Evolutionary conservation across 176 grass and related monocot genomes (phyloP).

Genomic region (Aegilops tauschii): DNA sequence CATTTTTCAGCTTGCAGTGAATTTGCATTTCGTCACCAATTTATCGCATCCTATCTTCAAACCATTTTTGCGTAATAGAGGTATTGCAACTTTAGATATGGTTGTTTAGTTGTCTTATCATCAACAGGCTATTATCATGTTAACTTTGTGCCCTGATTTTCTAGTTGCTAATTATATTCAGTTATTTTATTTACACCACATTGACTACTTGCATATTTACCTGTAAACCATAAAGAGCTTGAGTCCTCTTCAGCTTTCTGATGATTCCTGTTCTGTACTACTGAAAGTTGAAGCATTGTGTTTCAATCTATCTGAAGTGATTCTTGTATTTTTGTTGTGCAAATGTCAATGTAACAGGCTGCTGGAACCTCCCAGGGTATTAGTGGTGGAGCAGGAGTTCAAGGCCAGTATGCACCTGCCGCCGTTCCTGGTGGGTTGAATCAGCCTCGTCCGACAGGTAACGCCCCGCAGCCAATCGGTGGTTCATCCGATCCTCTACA

Average conservation of each 20-base stretch:
- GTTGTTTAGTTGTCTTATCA: constrained; percentile 1
- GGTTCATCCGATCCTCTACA: constrained; percentile 47
- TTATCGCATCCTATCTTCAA: background rate
- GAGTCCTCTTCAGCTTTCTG: background rate
- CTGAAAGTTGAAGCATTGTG: background rate
- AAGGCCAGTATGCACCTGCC: constrained; percentile 89
- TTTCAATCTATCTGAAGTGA: background rate
- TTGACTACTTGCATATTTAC: background rate
- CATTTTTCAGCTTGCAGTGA: background rate
- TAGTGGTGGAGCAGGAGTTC: constrained; percentile 41
- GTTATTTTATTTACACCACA: background rate
- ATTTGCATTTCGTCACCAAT: background rate
- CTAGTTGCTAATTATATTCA: background rate
- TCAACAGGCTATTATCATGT: background rate
- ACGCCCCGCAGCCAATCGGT: constrained; percentile 51
- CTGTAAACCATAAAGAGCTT: constrained; percentile 10
- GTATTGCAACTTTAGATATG: background rate
- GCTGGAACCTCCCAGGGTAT: constrained; percentile 72
- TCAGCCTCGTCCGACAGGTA: constrained; percentile 78
- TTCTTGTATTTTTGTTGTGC: constrained; percentile 9
- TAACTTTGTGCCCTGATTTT: constrained; percentile 8
- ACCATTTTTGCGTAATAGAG: background rate
- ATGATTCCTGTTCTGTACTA: constrained; percentile 9
- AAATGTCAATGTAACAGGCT: constrained; percentile 50
- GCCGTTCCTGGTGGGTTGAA: constrained; percentile 45